These are phyloP conservation scores for Pseudonectria foliicola DNA, from an alignment of 2,329 filamentous ascomycete genomes.

Conservation along the genomic window DNA sequence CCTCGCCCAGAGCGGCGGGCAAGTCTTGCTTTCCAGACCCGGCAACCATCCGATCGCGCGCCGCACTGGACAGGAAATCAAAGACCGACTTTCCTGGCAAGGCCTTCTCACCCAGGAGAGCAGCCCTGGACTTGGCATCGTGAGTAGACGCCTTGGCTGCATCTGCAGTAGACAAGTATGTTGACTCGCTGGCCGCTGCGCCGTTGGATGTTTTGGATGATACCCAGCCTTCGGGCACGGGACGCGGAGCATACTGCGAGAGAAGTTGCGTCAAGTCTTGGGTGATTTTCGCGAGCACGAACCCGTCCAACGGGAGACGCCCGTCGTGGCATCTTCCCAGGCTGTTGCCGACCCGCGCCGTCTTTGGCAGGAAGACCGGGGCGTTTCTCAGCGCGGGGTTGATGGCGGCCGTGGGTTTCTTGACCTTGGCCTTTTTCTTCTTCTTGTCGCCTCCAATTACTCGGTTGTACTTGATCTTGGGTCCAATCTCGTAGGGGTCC, in stretches of 20 bases:
- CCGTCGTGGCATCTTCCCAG: constrained; percentile 72
- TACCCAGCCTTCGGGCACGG: constrained; percentile 68
- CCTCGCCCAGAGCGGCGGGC: constrained; percentile 69
- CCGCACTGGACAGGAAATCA: constrained; percentile 75
- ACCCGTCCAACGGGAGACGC: constrained; percentile 70
- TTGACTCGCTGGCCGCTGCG: constrained; percentile 1
- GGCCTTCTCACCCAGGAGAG: constrained; percentile 66
- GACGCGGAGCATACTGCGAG: constrained; percentile 51
- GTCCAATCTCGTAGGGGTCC: constrained; percentile 87
- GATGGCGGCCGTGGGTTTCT: constrained; percentile 37
- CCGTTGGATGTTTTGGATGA: constrained; percentile 42
- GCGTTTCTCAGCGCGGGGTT: constrained; percentile 61
- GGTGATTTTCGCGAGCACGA: constrained; percentile 57
- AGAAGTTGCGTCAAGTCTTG: constrained; percentile 26
- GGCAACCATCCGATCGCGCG: constrained; percentile 67
- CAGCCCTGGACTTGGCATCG: constrained; percentile 69
- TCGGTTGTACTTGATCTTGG: constrained; percentile 80
- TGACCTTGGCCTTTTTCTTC: constrained; percentile 64
- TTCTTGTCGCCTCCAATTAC: constrained; percentile 76
- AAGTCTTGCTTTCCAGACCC: constrained; percentile 71
- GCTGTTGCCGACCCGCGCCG: constrained; percentile 20
- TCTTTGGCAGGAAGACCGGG: constrained; percentile 68
- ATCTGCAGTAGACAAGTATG: constrained; percentile 63
- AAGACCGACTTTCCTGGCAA: constrained; percentile 93
- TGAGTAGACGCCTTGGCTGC: constrained; percentile 70